These are phyloP conservation scores for Leptoxyphium fumago DNA, from an alignment of 2,329 filamentous ascomycete species.

Conservation along the genomic window DNA sequence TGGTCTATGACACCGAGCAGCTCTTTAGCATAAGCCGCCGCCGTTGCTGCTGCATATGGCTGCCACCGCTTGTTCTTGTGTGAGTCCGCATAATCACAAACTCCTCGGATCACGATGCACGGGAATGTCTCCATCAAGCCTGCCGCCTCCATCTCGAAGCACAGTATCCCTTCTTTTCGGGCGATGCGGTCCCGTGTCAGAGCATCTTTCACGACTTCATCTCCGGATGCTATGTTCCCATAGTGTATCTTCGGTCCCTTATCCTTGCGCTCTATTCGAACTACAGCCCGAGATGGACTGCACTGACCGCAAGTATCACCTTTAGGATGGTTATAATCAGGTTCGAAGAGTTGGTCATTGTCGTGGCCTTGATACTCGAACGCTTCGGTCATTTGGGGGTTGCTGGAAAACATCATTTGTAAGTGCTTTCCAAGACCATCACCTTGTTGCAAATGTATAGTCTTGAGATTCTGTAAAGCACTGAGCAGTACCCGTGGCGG, in stretches of 20 bases:
- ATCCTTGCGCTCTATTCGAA: neutral
- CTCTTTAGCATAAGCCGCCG: constrained; percentile 13
- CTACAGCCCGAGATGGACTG: neutral
- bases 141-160: constrained; percentile 8
- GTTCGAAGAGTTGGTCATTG: neutral
- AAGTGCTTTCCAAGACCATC: neutral
- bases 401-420: neutral
- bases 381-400: neutral
- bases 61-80: constrained; percentile 20
- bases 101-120: constrained; percentile 11
- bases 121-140: constrained; percentile 6
- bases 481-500: neutral
- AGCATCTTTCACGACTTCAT: constrained; percentile 6
- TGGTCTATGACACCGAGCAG: neutral
- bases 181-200: neutral
- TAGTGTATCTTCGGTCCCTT: constrained; percentile 3
- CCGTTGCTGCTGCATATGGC: constrained; percentile 15
- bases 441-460: neutral
- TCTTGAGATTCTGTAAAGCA: neutral
- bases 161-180: neutral
- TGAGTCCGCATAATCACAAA: constrained; percentile 9
- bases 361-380: neutral
- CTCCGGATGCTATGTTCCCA: constrained; percentile 7
- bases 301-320: neutral
- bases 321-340: neutral